These are phyloP conservation scores for Nelumbo lutea DNA, from an alignment of 164 flowering plant genomes.

Conservation along the genomic window DNA sequence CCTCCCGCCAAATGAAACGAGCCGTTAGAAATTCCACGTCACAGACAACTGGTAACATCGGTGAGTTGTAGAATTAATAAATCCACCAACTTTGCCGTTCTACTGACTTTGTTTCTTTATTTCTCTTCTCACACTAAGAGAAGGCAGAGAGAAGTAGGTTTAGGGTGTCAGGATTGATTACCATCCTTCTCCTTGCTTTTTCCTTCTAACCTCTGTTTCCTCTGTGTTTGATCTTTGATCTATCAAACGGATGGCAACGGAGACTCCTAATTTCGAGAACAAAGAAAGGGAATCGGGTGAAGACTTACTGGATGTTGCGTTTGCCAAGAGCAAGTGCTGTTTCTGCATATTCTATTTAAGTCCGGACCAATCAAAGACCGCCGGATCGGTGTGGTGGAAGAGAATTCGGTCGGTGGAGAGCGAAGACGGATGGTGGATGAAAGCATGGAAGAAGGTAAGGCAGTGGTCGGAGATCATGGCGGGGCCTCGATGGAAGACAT, in stretches of 20 bases:
- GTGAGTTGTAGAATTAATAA: too few species aligned
- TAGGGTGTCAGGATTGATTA: not conserved
- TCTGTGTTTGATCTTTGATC: too few species aligned
- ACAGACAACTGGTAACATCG: too few species aligned
- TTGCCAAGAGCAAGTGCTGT: slow-evolving; percentile 18
- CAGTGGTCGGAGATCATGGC: slow-evolving; percentile 88
- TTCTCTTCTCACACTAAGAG: not conserved
- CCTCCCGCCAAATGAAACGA: not conserved
- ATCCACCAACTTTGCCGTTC: not conserved
- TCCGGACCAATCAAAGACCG: slow-evolving; percentile 15
- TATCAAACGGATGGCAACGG: not conserved
- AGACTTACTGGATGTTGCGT: slow-evolving; percentile 1
- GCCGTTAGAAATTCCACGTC: not conserved
- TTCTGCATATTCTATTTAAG: slow-evolving; percentile 38
- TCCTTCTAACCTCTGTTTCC: not conserved
- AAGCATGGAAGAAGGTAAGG: slow-evolving; percentile 31
- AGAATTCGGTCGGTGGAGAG: slow-evolving; percentile 18
- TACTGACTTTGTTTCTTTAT: not conserved
- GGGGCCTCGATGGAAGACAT: slow-evolving; percentile 92
- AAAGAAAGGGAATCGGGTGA: not conserved
- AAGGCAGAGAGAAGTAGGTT: not conserved
- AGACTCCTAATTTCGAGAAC: not conserved
- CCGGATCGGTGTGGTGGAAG: slow-evolving; percentile 32
- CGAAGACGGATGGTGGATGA: slow-evolving; percentile 23
- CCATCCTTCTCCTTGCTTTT: not conserved